These are phyloP conservation scores for Boletus pseudopeckii DNA, from an alignment of 768 basidiomycete genomes.

Conservation along the genomic window DNA sequence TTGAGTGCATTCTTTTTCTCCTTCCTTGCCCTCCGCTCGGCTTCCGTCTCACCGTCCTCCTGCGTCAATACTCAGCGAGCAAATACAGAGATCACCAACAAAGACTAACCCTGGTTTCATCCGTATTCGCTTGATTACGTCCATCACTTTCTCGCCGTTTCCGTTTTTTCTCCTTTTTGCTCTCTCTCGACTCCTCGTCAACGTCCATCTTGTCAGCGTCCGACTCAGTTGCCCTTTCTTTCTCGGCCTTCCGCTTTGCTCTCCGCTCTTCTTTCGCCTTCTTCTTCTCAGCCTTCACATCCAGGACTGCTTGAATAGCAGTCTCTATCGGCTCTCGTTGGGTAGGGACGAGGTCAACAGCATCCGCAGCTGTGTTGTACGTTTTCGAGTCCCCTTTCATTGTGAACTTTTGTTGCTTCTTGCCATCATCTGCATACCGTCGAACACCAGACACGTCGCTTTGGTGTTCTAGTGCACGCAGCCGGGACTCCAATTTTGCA, in stretches of 20 bases:
- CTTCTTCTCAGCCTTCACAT: slow-evolving; percentile 87
- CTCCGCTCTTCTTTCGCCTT: slow-evolving; percentile 73
- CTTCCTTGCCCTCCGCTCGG: slow-evolving; percentile 80
- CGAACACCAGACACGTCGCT: slow-evolving; percentile 70
- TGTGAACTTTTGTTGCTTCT: slow-evolving; percentile 78
- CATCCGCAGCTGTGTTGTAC: slow-evolving; percentile 87
- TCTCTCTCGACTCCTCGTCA: slow-evolving; percentile 34
- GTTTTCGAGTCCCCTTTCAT: slow-evolving; percentile 74
- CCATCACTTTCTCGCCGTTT: slow-evolving; percentile 59
- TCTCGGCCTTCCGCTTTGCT: slow-evolving; percentile 59
- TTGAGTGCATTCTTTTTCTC: slow-evolving; percentile 74
- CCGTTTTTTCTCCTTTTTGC: slow-evolving; percentile 43
- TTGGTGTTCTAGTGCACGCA: slow-evolving; percentile 85
- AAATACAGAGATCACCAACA: slow-evolving; percentile 4
- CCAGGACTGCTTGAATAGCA: slow-evolving; percentile 70
- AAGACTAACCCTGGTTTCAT: slow-evolving; percentile 39
- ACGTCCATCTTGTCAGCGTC: slow-evolving; percentile 44
- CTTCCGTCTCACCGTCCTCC: slow-evolving; percentile 67
- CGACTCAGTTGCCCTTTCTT: slow-evolving; percentile 46
- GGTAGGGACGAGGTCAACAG: slow-evolving; percentile 78
- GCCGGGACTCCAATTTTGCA: slow-evolving; percentile 89
- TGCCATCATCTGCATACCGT: slow-evolving; percentile 55
- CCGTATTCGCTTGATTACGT: slow-evolving; percentile 39
- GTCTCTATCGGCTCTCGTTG: slow-evolving; percentile 77
- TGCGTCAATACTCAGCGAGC: slow-evolving; percentile 19